These are phyloP conservation scores for Cryptosporidium ubiquitum DNA, from an alignment of 169 alveolate species.

Conservation along the genomic window DNA sequence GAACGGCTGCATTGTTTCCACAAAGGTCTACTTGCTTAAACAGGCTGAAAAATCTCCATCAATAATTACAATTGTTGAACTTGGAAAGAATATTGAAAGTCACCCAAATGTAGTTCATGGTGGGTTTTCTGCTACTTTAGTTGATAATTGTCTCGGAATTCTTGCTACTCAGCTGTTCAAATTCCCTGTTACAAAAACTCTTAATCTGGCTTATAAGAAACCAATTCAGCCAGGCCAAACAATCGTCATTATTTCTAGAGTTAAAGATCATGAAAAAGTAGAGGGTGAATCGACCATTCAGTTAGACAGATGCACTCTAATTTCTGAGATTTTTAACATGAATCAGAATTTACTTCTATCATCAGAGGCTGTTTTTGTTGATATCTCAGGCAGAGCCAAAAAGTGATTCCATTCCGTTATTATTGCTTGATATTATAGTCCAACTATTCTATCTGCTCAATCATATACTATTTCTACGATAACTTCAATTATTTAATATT, in stretches of 20 bases:
- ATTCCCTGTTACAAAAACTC: conserved; percentile 60
- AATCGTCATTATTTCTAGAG: conserved; percentile 19
- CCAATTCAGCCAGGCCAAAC: conserved; percentile 54
- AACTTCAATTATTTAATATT: no score
- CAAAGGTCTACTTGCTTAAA: conserved; percentile 10
- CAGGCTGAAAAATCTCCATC: conserved; percentile 4
- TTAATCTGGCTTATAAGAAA: conserved; percentile 45
- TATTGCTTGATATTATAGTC: background rate
- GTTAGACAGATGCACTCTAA: conserved; percentile 36
- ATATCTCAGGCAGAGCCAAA: conserved; percentile 20
- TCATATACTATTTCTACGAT: background rate
- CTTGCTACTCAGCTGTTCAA: conserved; percentile 54
- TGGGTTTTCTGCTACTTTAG: conserved; percentile 69
- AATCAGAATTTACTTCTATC: conserved; percentile 29
- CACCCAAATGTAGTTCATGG: conserved; percentile 65
- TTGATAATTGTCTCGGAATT: conserved; percentile 60
- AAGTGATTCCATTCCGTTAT: background rate
- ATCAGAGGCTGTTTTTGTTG: conserved; percentile 62
- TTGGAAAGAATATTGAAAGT: conserved; percentile 66
- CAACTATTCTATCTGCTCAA: background rate
- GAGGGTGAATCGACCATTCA: background rate
- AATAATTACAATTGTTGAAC: background rate
- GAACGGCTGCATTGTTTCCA: conserved; percentile 9
- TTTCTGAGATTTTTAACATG: conserved; percentile 30
- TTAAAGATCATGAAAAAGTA: background rate